Evolutionary conservation across 169 alveolate genomes (phyloP).

Genomic region (Perkinsus marinus): DNA sequence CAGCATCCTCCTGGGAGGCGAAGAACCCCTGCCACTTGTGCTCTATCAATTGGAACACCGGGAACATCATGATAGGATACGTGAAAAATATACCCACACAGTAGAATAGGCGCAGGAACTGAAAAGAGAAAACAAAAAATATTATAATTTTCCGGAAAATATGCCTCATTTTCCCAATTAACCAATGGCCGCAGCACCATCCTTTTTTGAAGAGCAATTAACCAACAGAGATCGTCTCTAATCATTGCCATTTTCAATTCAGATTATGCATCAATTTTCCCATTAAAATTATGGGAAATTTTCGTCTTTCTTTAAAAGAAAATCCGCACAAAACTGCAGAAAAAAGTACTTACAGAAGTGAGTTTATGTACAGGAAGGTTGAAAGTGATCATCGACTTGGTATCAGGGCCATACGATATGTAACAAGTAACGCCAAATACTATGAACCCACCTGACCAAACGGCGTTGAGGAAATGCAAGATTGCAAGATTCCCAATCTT

Average conservation of each 20-base stretch:
- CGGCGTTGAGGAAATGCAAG: neutral
- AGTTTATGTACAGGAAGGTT: neutral
- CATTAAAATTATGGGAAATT: neutral
- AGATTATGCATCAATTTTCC: too few relatives aligned
- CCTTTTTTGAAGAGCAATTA: too few relatives aligned
- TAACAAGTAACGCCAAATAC: neutral
- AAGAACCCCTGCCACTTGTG: neutral
- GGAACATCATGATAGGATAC: slow-evolving; percentile 4
- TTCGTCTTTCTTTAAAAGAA: neutral
- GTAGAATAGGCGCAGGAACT: slow-evolving; percentile 3
- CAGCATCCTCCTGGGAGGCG: neutral
- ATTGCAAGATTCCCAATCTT: neutral
- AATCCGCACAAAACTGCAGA: neutral
- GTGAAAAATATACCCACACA: neutral
- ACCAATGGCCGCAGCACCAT: too few relatives aligned
- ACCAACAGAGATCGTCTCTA: too few relatives aligned
- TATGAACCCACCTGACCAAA: neutral
- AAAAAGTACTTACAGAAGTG: neutral
- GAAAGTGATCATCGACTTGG: slow-evolving; percentile 5
- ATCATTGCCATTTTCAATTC: too few relatives aligned
- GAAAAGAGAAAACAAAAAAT: neutral
- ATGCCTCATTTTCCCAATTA: neutral
- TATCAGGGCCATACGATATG: neutral
- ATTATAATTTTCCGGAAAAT: too few relatives aligned
- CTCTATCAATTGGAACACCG: neutral